phyloP scores from a whole-genome alignment of 106 monocot genomes.

The Acanthochlamys bracteata region DNA sequence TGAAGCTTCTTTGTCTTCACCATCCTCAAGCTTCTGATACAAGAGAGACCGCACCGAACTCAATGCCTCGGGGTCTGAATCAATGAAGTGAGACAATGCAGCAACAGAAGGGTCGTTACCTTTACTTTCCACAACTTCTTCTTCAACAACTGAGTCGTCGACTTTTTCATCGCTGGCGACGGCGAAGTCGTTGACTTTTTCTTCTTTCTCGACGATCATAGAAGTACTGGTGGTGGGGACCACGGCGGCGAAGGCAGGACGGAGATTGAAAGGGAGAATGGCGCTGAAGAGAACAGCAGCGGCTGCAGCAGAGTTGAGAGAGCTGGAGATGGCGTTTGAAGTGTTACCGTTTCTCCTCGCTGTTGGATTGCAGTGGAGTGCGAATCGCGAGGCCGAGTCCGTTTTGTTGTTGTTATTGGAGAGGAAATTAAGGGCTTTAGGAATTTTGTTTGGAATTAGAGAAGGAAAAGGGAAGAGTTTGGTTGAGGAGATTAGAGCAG shows the following conservation, averaged over 20 bases:
- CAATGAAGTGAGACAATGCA: constrained; percentile 26
- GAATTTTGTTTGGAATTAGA: background rate
- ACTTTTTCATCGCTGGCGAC: background rate
- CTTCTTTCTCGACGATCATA: no score
- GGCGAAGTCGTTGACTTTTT: no score
- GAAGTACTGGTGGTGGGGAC: constrained; percentile 6
- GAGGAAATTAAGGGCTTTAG: background rate
- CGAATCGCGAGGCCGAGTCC: background rate
- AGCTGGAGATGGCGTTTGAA: constrained; percentile 10
- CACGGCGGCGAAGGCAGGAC: constrained; percentile 6
- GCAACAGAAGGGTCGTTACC: constrained; percentile 12
- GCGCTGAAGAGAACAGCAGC: constrained; percentile 28
- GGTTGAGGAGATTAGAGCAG: background rate
- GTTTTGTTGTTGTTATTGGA: no score
- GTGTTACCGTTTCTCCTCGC: constrained; percentile 7
- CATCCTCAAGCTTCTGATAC: constrained; percentile 42
- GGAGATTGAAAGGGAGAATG: constrained; percentile 11
- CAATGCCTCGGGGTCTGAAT: constrained; percentile 26
- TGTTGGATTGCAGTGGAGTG: background rate
- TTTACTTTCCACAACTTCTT: constrained; percentile 1
- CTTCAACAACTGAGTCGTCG: background rate
- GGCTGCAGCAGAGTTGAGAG: constrained; percentile 17
- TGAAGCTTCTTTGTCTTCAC: constrained; percentile 45
- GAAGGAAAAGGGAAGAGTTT: background rate
- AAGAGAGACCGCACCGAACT: constrained; percentile 34